Evolutionary conservation across 495 filamentous ascomycete species (phyloP).

Genomic region (Podospora didyma): DNA sequence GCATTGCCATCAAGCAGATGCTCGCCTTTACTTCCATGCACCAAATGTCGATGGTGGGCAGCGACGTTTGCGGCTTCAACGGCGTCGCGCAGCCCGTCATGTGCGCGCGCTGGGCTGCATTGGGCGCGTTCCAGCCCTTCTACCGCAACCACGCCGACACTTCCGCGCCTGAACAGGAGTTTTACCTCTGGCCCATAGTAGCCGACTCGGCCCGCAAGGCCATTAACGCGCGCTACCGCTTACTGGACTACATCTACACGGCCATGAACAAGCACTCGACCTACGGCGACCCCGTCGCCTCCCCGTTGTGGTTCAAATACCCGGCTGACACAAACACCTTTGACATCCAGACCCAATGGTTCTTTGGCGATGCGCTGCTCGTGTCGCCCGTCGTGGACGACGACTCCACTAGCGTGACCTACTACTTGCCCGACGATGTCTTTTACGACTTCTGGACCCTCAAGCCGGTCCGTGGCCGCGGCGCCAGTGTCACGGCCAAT

Average conservation of each 20-base stretch:
- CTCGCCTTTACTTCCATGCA: constrained; percentile 74
- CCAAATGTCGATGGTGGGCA: constrained; percentile 78
- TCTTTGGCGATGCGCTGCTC: constrained; percentile 65
- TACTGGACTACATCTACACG: constrained; percentile 83
- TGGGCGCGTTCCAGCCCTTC: constrained; percentile 80
- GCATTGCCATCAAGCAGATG: constrained; percentile 62
- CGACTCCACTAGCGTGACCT: constrained; percentile 54
- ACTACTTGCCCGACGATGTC: constrained; percentile 66
- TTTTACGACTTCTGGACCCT: constrained; percentile 78
- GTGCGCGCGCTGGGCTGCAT: constrained; percentile 75
- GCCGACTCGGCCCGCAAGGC: constrained; percentile 61
- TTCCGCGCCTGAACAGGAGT: constrained; percentile 61
- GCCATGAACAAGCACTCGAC: constrained; percentile 44
- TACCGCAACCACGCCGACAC: constrained; percentile 72
- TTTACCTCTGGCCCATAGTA: constrained; percentile 69
- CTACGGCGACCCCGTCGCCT: constrained; percentile 59
- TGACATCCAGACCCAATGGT: constrained; percentile 63
- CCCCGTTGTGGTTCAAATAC: constrained; percentile 67
- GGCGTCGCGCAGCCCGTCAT: constrained; percentile 67
- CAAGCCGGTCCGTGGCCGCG: constrained; percentile 49
- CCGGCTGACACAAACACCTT: constrained; percentile 61
- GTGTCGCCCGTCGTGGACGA: constrained; percentile 67
- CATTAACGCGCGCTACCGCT: constrained; percentile 67
- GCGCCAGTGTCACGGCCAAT: constrained; percentile 44
- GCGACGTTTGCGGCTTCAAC: constrained; percentile 79